Base-by-base conservation (phyloP, 441 rosid species). In the Theobroma grandiflorum region DNA sequence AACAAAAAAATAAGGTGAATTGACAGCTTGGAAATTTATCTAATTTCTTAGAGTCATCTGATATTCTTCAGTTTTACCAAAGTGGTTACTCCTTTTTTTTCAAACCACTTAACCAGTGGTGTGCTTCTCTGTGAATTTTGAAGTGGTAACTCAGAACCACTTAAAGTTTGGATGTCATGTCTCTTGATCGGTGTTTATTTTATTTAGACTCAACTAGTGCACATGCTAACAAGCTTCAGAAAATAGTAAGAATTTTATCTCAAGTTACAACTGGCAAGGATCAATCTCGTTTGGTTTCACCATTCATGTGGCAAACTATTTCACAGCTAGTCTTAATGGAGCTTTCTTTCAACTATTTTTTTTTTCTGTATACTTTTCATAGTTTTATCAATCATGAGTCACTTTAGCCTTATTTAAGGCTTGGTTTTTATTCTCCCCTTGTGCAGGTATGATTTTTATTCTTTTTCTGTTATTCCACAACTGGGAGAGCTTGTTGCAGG, bases 361-460 rank as follows among this genome's bases (percentile, higher is more conserved):
- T 31, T 38, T 33, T 0, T n/a, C 4, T 47, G 15, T 61, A 4
- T 33, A 37, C 18, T 71, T 11, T 69, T 16, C 2, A 4, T 53
- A 15, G 50, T 14, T 65, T n/a, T 10, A 15, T 40, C 7, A 38
- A 8, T 9, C 58, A 0, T 7, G 0, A 12, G 33, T 74, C 77
- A 40, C 45, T 42, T 72, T 40, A 65, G 15, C 14, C 22, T 77
- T 59, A 31, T 68, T 38, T 33, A n/a, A 58, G 20, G 52, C 8
- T 26, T 18, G 78, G 8, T 9, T 50, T 35, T 43, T 49, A 15
- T 78, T 78, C 43, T 5, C 38, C 73, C 64, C 2, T 75, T 18
- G 61, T 91, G 91, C 90, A 96, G 98, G 80, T 96, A 95, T 47
- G 95, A 96, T 84, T 78, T 86, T 35, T 96, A 96, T 84, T 91